Conservation (phyloP, 129 eudicot species). For the Cynara cardunculus region DNA sequence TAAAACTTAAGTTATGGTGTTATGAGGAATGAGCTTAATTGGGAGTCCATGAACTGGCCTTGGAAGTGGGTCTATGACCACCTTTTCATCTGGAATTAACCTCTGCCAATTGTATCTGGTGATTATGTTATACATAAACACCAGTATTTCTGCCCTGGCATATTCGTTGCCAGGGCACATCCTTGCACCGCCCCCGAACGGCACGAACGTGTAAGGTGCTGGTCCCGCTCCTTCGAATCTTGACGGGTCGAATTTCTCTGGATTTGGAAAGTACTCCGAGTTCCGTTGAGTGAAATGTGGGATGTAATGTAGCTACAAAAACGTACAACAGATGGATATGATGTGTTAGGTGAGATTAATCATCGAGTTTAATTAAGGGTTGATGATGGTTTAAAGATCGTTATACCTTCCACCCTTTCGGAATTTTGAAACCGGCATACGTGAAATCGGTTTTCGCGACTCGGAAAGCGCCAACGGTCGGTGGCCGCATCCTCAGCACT, state of each 20-base stretch:
- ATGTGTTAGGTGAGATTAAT: slow-evolving; percentile 1
- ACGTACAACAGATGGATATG: neutral
- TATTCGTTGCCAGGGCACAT: slow-evolving; percentile 44
- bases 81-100: slow-evolving; percentile 37
- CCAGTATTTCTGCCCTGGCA: slow-evolving; percentile 36
- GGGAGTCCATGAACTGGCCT: slow-evolving; percentile 46
- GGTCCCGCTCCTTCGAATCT: slow-evolving; percentile 41
- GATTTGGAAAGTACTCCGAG: slow-evolving; percentile 34
- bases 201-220: slow-evolving; percentile 40
- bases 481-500: slow-evolving; percentile 38
- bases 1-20: slow-evolving; percentile 3
- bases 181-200: slow-evolving; percentile 40
- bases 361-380: neutral
- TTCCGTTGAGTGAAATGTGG: slow-evolving; percentile 43
- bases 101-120: slow-evolving; percentile 36
- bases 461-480: slow-evolving; percentile 37
- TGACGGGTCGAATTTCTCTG: slow-evolving; percentile 39
- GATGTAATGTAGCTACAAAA: slow-evolving; percentile 33
- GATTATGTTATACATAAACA: slow-evolving; percentile 37
- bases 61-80: slow-evolving; percentile 41
- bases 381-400: neutral
- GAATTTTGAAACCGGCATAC: slow-evolving; percentile 28
- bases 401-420: slow-evolving; percentile 42
- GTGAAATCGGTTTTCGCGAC: slow-evolving; percentile 40
- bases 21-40: slow-evolving; percentile 38